phyloP scores from a whole-genome alignment of 176 grass and related monocot genomes.

The Oryza australiensis region DNA sequence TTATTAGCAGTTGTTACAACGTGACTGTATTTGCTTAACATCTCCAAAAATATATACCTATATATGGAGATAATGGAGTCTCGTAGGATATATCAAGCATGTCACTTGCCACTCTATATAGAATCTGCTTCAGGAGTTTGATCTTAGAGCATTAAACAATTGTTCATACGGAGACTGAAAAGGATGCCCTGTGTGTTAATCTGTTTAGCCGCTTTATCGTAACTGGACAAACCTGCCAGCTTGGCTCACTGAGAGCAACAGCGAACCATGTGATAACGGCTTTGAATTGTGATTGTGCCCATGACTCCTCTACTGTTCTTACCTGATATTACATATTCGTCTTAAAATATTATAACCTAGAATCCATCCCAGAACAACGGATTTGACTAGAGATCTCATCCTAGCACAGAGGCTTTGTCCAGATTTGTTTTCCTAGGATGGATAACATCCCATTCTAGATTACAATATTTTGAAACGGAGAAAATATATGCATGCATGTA shows the following conservation, averaged over 20 bases:
- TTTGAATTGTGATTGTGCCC: slow-evolving; percentile 1
- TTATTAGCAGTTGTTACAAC: neutral
- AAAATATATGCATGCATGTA: no score
- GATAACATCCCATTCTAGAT: no score
- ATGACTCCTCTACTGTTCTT: slow-evolving; percentile 16
- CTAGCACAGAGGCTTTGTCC: no score
- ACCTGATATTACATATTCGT: no score
- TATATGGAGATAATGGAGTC: no score
- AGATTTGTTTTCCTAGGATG: no score
- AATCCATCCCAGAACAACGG: no score
- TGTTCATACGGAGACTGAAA: neutral
- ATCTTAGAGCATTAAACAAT: neutral
- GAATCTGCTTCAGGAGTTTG: neutral
- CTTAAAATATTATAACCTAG: no score
- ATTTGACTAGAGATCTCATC: no score
- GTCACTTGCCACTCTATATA: neutral
- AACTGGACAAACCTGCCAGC: slow-evolving; percentile 28
- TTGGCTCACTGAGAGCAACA: slow-evolving; percentile 1
- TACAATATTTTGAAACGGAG: no score
- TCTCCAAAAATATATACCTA: neutral
- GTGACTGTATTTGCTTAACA: neutral
- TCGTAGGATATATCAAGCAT: neutral
- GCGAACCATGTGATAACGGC: slow-evolving; percentile 29
- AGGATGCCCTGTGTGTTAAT: neutral
- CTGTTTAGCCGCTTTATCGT: neutral